Evolutionary conservation across 2,329 filamentous ascomycete species (phyloP).

Genomic region (Cadophora luteo-olivacea): DNA sequence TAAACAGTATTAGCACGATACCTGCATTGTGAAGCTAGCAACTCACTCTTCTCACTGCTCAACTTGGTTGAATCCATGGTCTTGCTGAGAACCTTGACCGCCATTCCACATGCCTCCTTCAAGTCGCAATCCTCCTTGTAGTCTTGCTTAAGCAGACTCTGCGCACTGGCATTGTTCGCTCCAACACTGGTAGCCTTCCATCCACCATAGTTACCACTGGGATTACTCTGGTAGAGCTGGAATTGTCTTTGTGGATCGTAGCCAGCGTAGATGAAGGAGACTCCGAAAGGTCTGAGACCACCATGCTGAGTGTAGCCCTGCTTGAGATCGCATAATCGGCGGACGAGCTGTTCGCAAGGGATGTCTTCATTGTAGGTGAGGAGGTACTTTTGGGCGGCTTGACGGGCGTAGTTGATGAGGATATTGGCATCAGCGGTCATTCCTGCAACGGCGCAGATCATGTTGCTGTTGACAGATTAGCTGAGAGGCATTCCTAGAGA

Average conservation of each 20-base stretch:
- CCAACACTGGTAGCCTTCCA: slow-evolving; percentile 99
- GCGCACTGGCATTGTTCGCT: slow-evolving; percentile 96
- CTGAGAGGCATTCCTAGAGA: background rate
- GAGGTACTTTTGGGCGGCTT: slow-evolving; percentile 96
- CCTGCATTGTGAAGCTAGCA: background rate
- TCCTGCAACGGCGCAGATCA: slow-evolving; percentile 98
- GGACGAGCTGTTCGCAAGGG: slow-evolving; percentile 97
- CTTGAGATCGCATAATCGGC: slow-evolving; percentile 95
- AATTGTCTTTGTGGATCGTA: slow-evolving; percentile 97
- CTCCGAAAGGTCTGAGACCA: slow-evolving; percentile 96
- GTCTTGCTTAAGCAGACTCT: slow-evolving; percentile 97
- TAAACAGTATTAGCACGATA: slow-evolving; percentile 48
- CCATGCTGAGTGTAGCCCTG: slow-evolving; percentile 99
- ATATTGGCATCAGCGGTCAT: slow-evolving; percentile 99
- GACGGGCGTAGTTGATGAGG: slow-evolving; percentile 98
- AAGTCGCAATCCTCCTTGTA: slow-evolving; percentile 98
- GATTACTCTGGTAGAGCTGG: slow-evolving; percentile 99
- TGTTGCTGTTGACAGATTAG: slow-evolving; percentile 71
- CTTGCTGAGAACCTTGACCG: slow-evolving; percentile 99
- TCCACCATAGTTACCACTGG: slow-evolving; percentile 96
- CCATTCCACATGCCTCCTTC: slow-evolving; percentile 95
- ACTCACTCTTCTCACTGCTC: slow-evolving; percentile 97
- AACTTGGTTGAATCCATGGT: slow-evolving; percentile 99
- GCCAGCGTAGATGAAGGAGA: slow-evolving; percentile 99
- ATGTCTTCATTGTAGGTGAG: slow-evolving; percentile 99